A percentile compares a stretch with the other conserved stretches of the same genome.
Conservation (phyloP, 306 rosid species). For the Dalbergia cultrata region DNA sequence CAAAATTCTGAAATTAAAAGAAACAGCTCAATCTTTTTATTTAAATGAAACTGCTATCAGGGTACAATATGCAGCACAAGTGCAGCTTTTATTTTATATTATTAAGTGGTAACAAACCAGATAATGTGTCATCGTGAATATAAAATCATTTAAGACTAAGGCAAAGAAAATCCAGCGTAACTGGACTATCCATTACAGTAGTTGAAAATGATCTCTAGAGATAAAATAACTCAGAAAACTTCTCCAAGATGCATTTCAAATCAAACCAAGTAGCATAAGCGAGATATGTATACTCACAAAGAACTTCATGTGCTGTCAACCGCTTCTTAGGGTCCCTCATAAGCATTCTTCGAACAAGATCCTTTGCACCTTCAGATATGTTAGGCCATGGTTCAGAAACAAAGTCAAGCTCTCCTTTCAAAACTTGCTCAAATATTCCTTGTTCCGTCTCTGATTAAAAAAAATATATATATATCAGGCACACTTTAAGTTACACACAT, state of each 20-base stretch:
- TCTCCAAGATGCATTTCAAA: conserved; percentile 24
- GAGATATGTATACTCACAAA: conserved; percentile 69
- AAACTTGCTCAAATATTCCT: conserved; percentile 97
- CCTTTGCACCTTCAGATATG: conserved; percentile 90
- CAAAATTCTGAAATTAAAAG: neutral
- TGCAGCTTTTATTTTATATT: conserved; percentile 23
- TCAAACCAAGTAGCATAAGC: conserved; percentile 21
- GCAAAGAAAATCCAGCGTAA: neutral
- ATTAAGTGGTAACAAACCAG: conserved; percentile 16
- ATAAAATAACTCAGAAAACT: conserved; percentile 13
- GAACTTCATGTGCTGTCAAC: conserved; percentile 91
- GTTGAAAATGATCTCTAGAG: neutral
- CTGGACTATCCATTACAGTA: neutral
- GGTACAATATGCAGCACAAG: conserved; percentile 25
- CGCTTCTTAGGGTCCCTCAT: conserved; percentile 88
- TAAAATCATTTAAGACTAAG: neutral
- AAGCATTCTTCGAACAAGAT: conserved; percentile 91
- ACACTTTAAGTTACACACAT: neutral
- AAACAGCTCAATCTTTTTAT: conserved; percentile 13
- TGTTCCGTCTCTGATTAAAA: conserved; percentile 81
- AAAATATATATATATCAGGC: conserved; percentile 37
- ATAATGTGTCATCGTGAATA: conserved; percentile 2
- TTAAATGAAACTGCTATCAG: conserved; percentile 15
- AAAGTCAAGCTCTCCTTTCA: conserved; percentile 92
- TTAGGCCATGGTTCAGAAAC: conserved; percentile 96